These are phyloP conservation scores for Blastocystis sp. DNA, from an alignment of 352 stramenopile species.

Conservation along the genomic window DNA sequence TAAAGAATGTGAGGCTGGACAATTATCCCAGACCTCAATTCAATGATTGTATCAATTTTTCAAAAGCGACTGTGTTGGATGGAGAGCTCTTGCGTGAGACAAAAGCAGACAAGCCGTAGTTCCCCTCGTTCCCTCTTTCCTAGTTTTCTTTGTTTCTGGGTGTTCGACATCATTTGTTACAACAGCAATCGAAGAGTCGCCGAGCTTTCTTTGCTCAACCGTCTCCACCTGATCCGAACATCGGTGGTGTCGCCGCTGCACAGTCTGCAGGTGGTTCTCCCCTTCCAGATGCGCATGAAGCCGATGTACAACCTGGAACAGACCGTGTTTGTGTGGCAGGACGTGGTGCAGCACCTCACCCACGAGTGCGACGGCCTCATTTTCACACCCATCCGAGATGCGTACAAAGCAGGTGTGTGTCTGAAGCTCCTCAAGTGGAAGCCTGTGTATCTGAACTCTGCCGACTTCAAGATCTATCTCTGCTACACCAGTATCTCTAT, in stretches of 20 bases:
- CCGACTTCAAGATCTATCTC: constrained; percentile 36
- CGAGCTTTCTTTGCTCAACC: constrained; percentile 4
- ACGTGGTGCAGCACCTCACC: constrained; percentile 6
- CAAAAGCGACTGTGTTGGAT: constrained; percentile 5
- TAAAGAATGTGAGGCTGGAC: neutral
- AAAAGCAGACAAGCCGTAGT: neutral
- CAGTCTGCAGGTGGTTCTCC: neutral
- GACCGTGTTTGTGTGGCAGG: constrained; percentile 49
- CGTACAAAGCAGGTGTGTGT: neutral
- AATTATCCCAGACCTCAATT: neutral
- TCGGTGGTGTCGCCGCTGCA: constrained; percentile 1
- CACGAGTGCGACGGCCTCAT: constrained; percentile 53
- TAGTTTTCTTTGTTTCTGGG: constrained; percentile 50
- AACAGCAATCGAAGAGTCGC: constrained; percentile 11
- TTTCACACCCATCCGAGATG: constrained; percentile 36
- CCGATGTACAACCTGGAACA: constrained; percentile 58
- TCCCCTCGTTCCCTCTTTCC: neutral
- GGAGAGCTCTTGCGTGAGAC: constrained; percentile 8
- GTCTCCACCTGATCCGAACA: constrained; percentile 31
- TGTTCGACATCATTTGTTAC: constrained; percentile 41
- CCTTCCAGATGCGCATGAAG: constrained; percentile 53
- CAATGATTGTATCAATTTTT: neutral
- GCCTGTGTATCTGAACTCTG: constrained; percentile 27
- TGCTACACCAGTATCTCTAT: neutral
- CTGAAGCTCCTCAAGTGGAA: constrained; percentile 57